Conservation (phyloP, 768 basidiomycete genomes). For the Mycena pura region DNA sequence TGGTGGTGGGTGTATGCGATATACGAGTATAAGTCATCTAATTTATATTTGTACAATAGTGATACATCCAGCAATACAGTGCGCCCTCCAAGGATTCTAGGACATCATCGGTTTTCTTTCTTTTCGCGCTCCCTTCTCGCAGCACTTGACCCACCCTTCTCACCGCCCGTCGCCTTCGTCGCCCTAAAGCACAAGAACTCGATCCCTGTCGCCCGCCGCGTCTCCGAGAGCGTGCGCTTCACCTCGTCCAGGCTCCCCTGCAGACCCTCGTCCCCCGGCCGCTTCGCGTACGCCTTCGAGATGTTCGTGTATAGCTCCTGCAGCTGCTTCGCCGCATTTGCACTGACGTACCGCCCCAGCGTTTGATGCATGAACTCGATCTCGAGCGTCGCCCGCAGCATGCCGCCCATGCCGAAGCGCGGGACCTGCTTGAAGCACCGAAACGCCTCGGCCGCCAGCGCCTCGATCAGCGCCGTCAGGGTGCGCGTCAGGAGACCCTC, state of each 20-base stretch:
- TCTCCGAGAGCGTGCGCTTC: slow-evolving; percentile 88
- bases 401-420: slow-evolving; percentile 96
- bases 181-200: slow-evolving; percentile 94
- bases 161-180: slow-evolving; percentile 55
- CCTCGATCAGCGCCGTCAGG: slow-evolving; percentile 80
- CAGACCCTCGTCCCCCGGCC: slow-evolving; percentile 85
- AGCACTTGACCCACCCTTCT: slow-evolving; percentile 2
- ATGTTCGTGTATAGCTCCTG: slow-evolving; percentile 95
- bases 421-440: slow-evolving; percentile 88
- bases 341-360: slow-evolving; percentile 85
- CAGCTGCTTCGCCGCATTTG: slow-evolving; percentile 80
- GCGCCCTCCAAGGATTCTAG: too few relatives aligned
- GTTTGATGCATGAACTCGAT: slow-evolving; percentile 99
- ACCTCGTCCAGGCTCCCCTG: slow-evolving; percentile 89
- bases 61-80: slow-evolving; percentile 15
- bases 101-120: neutral
- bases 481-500: slow-evolving; percentile 84
- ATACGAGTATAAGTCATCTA: too few relatives aligned
- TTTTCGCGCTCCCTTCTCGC: slow-evolving; percentile 5
- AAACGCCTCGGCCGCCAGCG: slow-evolving; percentile 83
- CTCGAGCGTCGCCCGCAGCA: slow-evolving; percentile 96
- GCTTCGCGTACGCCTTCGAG: slow-evolving; percentile 88
- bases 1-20: too few relatives aligned
- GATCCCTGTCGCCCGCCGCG: slow-evolving; percentile 88
- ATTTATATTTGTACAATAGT: slow-evolving; percentile 9